A percentile compares a stretch with the other conserved stretches of the same genome.
phyloP scores from a whole-genome alignment of 2,329 filamentous ascomycete genomes.

The Xylariaceae sp. region DNA sequence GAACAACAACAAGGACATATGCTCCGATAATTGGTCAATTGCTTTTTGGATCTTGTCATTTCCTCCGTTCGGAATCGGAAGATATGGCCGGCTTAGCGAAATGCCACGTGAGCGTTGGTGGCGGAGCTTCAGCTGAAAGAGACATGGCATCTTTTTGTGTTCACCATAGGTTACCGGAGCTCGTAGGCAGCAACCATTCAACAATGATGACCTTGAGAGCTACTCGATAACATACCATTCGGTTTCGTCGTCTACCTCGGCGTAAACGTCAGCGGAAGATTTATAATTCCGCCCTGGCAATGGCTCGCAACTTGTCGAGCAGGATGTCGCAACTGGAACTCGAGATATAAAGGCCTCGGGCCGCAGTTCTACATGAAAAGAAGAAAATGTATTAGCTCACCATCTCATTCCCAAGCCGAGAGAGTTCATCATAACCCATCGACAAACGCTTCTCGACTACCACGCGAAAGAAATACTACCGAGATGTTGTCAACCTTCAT shows the following conservation, averaged over 20 bases:
- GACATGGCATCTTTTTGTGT: not conserved
- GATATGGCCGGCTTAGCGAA: not conserved
- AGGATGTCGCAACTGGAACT: not conserved
- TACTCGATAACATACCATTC: not conserved
- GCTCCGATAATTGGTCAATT: not conserved
- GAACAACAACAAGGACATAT: not conserved
- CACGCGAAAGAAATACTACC: not conserved
- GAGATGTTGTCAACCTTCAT: constrained; percentile 9
- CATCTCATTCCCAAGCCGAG: not conserved
- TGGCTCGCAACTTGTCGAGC: not conserved
- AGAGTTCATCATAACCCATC: not conserved
- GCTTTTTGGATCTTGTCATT: not conserved
- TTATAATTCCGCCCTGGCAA: not conserved
- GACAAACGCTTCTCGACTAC: too few relatives aligned
- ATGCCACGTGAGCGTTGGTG: not conserved
- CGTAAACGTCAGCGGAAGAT: not conserved
- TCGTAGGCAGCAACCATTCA: not conserved
- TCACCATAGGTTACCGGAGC: not conserved
- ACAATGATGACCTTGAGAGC: not conserved
- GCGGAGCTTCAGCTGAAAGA: constrained; percentile 8
- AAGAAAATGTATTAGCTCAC: not conserved
- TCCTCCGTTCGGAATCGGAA: not conserved
- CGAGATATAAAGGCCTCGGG: constrained; percentile 2
- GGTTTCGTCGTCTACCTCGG: not conserved
- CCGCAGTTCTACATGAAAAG: not conserved